phyloP scores from a whole-genome alignment of 768 basidiomycete species.

The Ramaria sp. region DNA sequence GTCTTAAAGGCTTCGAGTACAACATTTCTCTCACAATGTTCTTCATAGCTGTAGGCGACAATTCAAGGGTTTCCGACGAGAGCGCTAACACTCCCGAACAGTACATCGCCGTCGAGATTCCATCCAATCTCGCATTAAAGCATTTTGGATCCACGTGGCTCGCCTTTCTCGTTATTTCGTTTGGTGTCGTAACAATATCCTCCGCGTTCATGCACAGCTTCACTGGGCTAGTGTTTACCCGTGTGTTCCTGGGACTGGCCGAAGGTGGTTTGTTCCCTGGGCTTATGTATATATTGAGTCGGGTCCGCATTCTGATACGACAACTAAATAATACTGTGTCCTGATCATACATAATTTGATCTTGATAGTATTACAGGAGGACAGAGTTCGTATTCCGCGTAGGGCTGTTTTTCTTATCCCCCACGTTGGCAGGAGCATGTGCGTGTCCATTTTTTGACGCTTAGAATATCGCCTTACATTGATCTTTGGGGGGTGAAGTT shows the following conservation, averaged over 20 bases:
- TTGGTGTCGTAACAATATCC: constrained; percentile 27
- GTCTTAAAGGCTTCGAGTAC: constrained; percentile 30
- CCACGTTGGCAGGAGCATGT: constrained; percentile 27
- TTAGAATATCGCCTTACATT: not conserved
- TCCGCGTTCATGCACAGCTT: constrained; percentile 30
- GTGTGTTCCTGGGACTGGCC: constrained; percentile 30
- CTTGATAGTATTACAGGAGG: constrained; percentile 24
- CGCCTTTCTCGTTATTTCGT: constrained; percentile 27
- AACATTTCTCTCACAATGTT: constrained; percentile 32
- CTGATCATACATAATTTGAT: not conserved
- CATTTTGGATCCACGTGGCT: constrained; percentile 29
- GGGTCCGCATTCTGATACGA: constrained; percentile 19
- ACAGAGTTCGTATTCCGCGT: constrained; percentile 25
- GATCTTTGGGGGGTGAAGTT: constrained; percentile 15
- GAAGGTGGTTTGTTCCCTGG: constrained; percentile 35
- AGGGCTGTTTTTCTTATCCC: constrained; percentile 25
- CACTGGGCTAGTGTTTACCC: constrained; percentile 24
- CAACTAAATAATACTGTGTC: not conserved
- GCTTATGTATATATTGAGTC: constrained; percentile 27
- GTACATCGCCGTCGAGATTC: constrained; percentile 29
- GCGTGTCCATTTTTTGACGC: constrained; percentile 9
- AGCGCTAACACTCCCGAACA: constrained; percentile 9
- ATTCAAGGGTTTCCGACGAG: not conserved
- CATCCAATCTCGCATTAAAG: constrained; percentile 32
- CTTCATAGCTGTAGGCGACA: constrained; percentile 23